Evolutionary conservation across 2,329 filamentous ascomycete species (phyloP), one percentile per base, ranked within the genome.

Genomic region (Hypoxylon sp.): DNA sequence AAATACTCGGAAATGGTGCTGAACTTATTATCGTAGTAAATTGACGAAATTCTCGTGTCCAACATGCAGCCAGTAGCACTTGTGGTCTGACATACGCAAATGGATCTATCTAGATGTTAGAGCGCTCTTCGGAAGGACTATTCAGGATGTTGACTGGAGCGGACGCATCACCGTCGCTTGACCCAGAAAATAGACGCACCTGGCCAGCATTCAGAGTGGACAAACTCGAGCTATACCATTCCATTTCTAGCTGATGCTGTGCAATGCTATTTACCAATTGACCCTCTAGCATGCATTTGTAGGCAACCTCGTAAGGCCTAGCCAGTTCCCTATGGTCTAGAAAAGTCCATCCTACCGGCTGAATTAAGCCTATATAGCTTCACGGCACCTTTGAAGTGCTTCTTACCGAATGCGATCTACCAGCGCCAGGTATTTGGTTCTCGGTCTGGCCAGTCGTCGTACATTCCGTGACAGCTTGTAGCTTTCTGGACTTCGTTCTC

Each of bases 321-420:
- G 61, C 55, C 65, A 28, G 25, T 53, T 65, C 48, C 30, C 32
- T 34, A 30, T 2, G 64, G 64, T 65, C 67, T 68, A 68, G 67
- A 70, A 60, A 60, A 38, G 38, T n/a, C 45, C 25, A 41, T 56
- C 28, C 38, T 57, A 61, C 52, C 56, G 60, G 64, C 45, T 68
- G 49, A 67, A 70, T 65, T 65, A 25, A 60, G 61, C 53, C 64
- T 65, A 70, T 65, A 65, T 68, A 46, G 52, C 21, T 43, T 60
- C 25, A 46, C 57, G 49, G 55, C 41, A 60, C 41, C 28, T 46
- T 55, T 28, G 5, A 25, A 36, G 45, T 52, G 21, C 36, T 13
- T 49, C 49, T 60, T 60, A 58, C 57, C 49, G 23, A 32, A 65
- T 60, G n/a, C 14, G 41, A 34, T 46, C 41, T 41, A 55, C 25